Base-by-base conservation (phyloP, 345 rosid species). In the Eucalyptus erythrocorys region DNA sequence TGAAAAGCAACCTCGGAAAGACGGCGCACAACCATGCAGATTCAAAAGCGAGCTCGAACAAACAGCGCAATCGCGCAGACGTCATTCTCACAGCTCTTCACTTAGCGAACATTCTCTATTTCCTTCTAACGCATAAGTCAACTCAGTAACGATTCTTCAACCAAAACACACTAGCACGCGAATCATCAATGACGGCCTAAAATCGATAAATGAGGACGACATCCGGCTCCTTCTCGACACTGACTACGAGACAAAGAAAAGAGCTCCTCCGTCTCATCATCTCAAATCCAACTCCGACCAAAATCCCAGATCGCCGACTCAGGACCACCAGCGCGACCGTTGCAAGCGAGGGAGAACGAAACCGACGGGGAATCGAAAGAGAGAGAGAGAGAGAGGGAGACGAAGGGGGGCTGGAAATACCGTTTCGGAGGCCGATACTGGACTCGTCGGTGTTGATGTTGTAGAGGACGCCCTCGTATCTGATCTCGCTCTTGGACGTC, bases 401-500 rank as follows among this genome's bases (percentile, higher is more conserved):
- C 1, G 32, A 27, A 27, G 66, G 1, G 66, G 1, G 32, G 32
- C 15, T 6, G 68, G 3, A 61, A 34, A 49, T 93, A 97, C 99
- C 99, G 89, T 94, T 96, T 92, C 94, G 95, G 86, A 97, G 92
- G 45, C 99, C 99, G 88, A 97, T 97, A 90, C 98, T 97, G 93
- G 99, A 97, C 91, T 96, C 99, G 22, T 97, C 98, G 8, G 99
- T 94, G 92, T 95, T 96, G 93, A 97, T 97, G 86, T 96, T 96
- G 94, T 94, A 96, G 17, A 97, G 98, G 89, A 96, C 90, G 37
- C 99, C 99, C 91, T 97, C 99, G 89, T 97, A 97, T 93, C 99
- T 94, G 95, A 97, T 96, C 94, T 97, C 99, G 89, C 98, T 95
- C 95, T 96, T 97, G 14, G 99, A 97, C 24, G 99, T 97, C 94